These are phyloP conservation scores for Phytopythium chamaehyphon DNA, from an alignment of 352 stramenopile genomes.

Conservation along the genomic window DNA sequence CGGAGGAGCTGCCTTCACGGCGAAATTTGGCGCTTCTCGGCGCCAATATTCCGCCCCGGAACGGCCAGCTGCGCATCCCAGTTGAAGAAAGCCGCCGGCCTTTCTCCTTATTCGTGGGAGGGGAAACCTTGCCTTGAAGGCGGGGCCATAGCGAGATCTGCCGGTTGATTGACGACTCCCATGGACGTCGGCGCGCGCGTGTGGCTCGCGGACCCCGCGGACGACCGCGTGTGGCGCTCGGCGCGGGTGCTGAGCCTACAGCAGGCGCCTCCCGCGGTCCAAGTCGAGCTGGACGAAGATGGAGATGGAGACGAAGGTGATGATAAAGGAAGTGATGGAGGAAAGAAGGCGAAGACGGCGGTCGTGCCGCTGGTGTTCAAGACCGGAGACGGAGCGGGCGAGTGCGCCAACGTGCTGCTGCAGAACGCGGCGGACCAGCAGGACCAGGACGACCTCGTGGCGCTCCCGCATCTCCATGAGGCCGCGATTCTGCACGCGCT, in stretches of 20 bases:
- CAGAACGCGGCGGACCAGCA: slow-evolving; percentile 61
- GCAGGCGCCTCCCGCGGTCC: slow-evolving; percentile 5
- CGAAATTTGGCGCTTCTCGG: too few relatives aligned
- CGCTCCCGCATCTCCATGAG: slow-evolving; percentile 82
- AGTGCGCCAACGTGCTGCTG: slow-evolving; percentile 66
- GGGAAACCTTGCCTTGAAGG: neutral
- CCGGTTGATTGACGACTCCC: neutral
- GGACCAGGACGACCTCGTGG: slow-evolving; percentile 71
- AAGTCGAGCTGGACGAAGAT: slow-evolving; percentile 22
- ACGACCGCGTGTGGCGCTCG: slow-evolving; percentile 58
- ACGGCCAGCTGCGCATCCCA: too few relatives aligned
- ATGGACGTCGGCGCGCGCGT: slow-evolving; percentile 76
- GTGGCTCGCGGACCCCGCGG: slow-evolving; percentile 53
- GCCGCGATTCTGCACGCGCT: slow-evolving; percentile 81
- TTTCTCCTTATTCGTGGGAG: too few relatives aligned
- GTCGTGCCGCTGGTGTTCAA: slow-evolving; percentile 36
- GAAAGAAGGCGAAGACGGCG: slow-evolving; percentile 4
- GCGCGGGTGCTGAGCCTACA: slow-evolving; percentile 29
- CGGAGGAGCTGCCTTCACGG: too few relatives aligned
- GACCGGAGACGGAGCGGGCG: slow-evolving; percentile 18
- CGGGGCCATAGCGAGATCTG: neutral
- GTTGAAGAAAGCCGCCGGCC: too few relatives aligned
- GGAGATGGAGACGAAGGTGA: slow-evolving; percentile 4
- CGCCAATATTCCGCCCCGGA: too few relatives aligned
- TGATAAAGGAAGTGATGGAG: slow-evolving; percentile 10